phyloP scores from a whole-genome alignment of 768 basidiomycete genomes.

The Omphalotus guepiniiformis region DNA sequence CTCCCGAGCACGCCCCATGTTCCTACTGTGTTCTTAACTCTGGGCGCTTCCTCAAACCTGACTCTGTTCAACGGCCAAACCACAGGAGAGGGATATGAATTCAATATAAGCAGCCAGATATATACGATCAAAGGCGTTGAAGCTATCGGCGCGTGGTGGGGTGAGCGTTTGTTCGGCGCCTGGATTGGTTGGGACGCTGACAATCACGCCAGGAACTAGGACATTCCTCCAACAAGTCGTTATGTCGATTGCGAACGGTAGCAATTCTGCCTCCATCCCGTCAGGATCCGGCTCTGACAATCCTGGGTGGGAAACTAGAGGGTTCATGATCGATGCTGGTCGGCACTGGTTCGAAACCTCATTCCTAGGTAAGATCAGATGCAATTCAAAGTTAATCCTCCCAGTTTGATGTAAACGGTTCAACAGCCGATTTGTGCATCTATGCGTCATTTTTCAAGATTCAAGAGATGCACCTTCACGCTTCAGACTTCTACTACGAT shows the following conservation, averaged over 20 bases:
- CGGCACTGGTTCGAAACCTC: conserved; percentile 38
- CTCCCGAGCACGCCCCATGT: not conserved
- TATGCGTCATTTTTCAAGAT: conserved; percentile 44
- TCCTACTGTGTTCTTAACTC: conserved; percentile 27
- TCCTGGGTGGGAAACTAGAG: conserved; percentile 41
- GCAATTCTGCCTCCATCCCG: conserved; percentile 19
- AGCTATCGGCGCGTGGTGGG: conserved; percentile 39
- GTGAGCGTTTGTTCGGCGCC: conserved; percentile 10
- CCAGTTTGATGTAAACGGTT: too few species aligned
- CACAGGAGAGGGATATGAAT: conserved; percentile 37
- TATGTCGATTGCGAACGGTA: conserved; percentile 18
- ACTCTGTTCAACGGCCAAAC: conserved; percentile 31
- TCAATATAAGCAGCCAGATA: conserved; percentile 23
- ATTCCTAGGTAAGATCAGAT: conserved; percentile 26
- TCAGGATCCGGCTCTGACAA: conserved; percentile 32
- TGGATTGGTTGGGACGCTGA: not conserved
- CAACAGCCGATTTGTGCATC: conserved; percentile 35
- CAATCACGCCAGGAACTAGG: conserved; percentile 19
- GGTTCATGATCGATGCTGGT: conserved; percentile 44
- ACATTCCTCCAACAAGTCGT: conserved; percentile 38
- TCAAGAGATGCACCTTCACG: conserved; percentile 39
- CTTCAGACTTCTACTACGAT: conserved; percentile 30
- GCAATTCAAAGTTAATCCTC: not conserved
- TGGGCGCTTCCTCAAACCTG: conserved; percentile 22
- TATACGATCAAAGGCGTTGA: conserved; percentile 30